Evolutionary conservation across 139 green algal species (phyloP).

Genomic region (Chlamydomonas eustigma): DNA sequence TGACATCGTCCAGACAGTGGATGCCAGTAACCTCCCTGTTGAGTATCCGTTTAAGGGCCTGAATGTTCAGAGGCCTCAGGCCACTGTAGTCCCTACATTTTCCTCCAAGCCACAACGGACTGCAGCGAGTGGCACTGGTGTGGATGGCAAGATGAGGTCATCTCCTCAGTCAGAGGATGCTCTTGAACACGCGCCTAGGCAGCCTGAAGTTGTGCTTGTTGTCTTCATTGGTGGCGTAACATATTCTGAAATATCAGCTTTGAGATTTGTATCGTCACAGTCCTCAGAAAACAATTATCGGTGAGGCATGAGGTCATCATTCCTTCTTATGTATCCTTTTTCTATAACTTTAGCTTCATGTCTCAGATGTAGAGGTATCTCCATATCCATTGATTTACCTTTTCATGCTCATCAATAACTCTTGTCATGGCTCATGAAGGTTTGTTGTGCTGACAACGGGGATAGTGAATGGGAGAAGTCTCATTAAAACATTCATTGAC

Average conservation of each 20-base stretch:
- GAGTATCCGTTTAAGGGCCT: not conserved
- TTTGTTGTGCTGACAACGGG: constrained; percentile 16
- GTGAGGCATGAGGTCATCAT: not conserved
- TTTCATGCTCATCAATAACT: not conserved
- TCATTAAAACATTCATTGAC: constrained; percentile 18
- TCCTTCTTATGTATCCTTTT: not conserved
- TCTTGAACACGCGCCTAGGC: no score
- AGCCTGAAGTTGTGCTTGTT: constrained; percentile 19
- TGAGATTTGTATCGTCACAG: not conserved
- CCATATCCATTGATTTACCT: no score
- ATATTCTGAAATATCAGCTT: constrained; percentile 16
- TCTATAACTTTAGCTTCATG: not conserved
- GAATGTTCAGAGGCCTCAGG: no score
- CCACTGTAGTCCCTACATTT: not conserved
- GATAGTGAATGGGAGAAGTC: constrained; percentile 13
- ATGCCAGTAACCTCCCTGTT: constrained; percentile 7
- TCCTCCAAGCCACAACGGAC: no score
- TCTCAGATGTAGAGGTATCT: no score
- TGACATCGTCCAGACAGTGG: not conserved
- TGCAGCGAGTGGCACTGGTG: no score
- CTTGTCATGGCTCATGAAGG: not conserved
- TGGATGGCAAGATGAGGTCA: no score
- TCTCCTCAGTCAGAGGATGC: no score
- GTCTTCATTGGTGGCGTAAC: constrained; percentile 22
- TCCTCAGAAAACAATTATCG: not conserved